Evolutionary conservation across 768 basidiomycete genomes (phyloP).

Genomic region (Krasilnikovozyma curviuscula): DNA sequence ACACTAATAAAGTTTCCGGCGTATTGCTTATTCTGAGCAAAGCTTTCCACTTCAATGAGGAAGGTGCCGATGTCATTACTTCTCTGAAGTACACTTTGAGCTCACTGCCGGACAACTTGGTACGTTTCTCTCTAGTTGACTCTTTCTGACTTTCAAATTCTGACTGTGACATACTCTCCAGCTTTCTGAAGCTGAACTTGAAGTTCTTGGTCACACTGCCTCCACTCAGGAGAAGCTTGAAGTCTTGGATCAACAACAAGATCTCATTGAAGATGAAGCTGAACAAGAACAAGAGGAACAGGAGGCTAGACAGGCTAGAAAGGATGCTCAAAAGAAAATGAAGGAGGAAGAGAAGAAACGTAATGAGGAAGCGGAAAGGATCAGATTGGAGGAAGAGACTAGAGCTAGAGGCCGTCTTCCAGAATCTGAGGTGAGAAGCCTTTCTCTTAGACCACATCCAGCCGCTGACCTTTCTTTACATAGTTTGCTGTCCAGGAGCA

Average conservation of each 20-base stretch:
- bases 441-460: no score
- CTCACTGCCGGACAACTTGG: slow-evolving; percentile 82
- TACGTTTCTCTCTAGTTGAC: slow-evolving; percentile 29
- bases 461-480: no score
- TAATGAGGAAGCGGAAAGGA: slow-evolving; percentile 43
- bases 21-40: slow-evolving; percentile 82
- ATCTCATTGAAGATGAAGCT: slow-evolving; percentile 96
- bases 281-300: slow-evolving; percentile 55
- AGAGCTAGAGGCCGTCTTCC: no score
- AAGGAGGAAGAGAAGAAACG: slow-evolving; percentile 45
- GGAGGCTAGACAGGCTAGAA: slow-evolving; percentile 35
- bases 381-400: no score
- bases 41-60: slow-evolving; percentile 87
- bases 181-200: slow-evolving; percentile 93
- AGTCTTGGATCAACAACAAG: slow-evolving; percentile 92
- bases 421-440: no score
- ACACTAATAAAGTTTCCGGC: slow-evolving; percentile 71
- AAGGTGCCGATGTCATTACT: slow-evolving; percentile 63
- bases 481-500: neutral
- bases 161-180: slow-evolving; percentile 22
- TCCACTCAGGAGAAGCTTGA: slow-evolving; percentile 97
- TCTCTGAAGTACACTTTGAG: slow-evolving; percentile 77
- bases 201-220: slow-evolving; percentile 72
- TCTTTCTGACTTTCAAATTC: neutral
- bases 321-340: slow-evolving; percentile 50